Evolutionary conservation across 1,139 yeast genomes (phyloP), one percentile per base, ranked within the genome.

Genomic region (Saccharomyces hybrid): DNA sequence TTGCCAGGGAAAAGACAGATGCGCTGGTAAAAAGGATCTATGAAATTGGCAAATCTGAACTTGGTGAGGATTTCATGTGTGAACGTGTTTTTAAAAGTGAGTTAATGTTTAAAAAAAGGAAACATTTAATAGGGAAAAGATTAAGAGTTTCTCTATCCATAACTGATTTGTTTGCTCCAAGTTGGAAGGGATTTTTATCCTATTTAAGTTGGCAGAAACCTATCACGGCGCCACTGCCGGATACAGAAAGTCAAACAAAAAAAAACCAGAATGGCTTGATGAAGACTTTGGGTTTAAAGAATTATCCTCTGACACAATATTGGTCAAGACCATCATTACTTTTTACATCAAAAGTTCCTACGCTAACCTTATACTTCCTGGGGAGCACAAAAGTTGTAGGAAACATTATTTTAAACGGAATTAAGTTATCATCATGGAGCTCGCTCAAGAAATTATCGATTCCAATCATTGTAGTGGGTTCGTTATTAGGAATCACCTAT

Each of bases 51-150:
- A 78, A 79, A 56, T 74, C 69, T 2, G 73, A 77, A 5, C 68
- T 85, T 59, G 83, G 84, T 3, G 82, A 81, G 38, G 86, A 83
- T 42, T 80, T 78, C 57, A 74, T 83, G 72, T 78, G 73, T 50
- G 84, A 83, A 57, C 85, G 86, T 59, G 79, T 79, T 9, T 91
- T 93, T 73, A 82, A 87, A 55, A 80, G 88, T 14, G 86, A 83
- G 27, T 78, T 86, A 51, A 93, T 93, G 99, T 93, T 90, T 63
- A 80, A 89, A 2, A 82, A 91, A 62, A 78, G 78, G 55, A 80
- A 79, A 48, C 97, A 93, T 63, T 70, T 79, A 5, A 72, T 84
- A 46, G 78, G 82, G 44, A 82, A 85, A 60, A 76, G 80, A 51
- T 73, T 91, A 49, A 75, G 79, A 57, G 80, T 82, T 41, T 78